Evolutionary conservation across 345 rosid genomes (phyloP).

Genomic region (Pelargonium nanum): DNA sequence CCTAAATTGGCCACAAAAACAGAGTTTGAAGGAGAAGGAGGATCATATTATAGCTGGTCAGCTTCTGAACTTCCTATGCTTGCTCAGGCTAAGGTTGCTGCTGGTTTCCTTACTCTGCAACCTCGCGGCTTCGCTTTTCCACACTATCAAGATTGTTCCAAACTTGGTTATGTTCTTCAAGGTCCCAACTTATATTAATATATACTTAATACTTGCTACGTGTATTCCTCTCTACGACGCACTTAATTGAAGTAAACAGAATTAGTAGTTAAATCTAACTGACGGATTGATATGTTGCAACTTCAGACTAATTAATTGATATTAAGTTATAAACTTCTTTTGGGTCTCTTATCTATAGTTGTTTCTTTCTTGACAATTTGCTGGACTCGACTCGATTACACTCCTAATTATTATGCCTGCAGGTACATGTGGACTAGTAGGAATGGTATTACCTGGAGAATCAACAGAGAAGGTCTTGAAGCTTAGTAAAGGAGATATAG

Average conservation of each 20-base stretch:
- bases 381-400: too few relatives aligned
- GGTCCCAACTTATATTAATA: too few relatives aligned
- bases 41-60: constrained; percentile 25
- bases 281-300: too few relatives aligned
- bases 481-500: constrained; percentile 18
- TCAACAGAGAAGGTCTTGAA: constrained; percentile 10
- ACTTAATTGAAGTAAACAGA: too few relatives aligned
- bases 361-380: too few relatives aligned
- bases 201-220: not conserved
- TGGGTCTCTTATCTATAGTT: too few relatives aligned
- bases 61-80: constrained; percentile 16
- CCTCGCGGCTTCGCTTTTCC: constrained; percentile 28
- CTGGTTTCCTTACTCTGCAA: constrained; percentile 17
- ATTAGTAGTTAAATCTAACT: too few relatives aligned
- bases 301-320: too few relatives aligned
- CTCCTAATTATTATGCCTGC: not conserved
- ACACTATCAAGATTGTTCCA: constrained; percentile 27
- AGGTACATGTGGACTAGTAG: constrained; percentile 20
- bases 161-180: constrained; percentile 27
- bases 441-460: constrained; percentile 14
- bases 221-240: too few relatives aligned
- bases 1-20: constrained; percentile 13
- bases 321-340: too few relatives aligned
- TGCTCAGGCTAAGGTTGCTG: constrained; percentile 16
- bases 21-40: constrained; percentile 22